Evolutionary conservation across 768 basidiomycete species (phyloP), one percentile per base, ranked within the genome.

Genomic region (Auriscalpium vulgare): DNA sequence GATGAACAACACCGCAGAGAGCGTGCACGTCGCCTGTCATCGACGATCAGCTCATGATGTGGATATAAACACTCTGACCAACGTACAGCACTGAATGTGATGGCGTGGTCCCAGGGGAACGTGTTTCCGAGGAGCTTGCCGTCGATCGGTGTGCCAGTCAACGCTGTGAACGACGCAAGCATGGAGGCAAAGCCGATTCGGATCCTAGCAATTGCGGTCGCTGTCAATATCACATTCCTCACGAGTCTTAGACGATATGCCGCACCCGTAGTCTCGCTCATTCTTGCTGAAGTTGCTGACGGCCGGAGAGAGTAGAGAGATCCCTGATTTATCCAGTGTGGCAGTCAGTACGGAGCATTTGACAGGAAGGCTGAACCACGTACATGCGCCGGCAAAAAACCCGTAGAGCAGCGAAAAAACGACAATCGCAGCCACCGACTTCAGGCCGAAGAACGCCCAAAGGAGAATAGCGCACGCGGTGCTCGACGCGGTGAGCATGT

Each of bases 351-450:
- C 40, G 40, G 8, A 43, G 8, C 40, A 9, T 13, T 3, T 43
- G 40, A 6, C 4, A 4, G 40, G 5, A 43, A 43, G 1, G 13
- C 29, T 29, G 29, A 29, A 7, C 29, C 2, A 66, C 66, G 37
- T 51, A 69, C 68, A 77, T 45, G 75, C 75, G n/a, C 77, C 76
- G 8, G 78, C 73, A 51, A 75, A 73, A 47, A 79, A 64, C 8
- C 79, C 78, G 55, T 80, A 81, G 43, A 81, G 63, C 21, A 77
- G 63, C 16, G 72, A 68, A 36, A 78, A 71, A 40, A 68, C 67
- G 49, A 76, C 67, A 23, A 78, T 66, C n/a, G 70, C 70, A 6
- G 65, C 69, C 8, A 67, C 56, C 45, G 64, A 70, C 56, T 71
- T 69, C 45, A 74, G 57, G 7, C 65, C 72, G 23, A 72, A 65